These are phyloP conservation scores for Hygrophorus pudorinus DNA, from an alignment of 768 basidiomycete species.

Conservation along the genomic window DNA sequence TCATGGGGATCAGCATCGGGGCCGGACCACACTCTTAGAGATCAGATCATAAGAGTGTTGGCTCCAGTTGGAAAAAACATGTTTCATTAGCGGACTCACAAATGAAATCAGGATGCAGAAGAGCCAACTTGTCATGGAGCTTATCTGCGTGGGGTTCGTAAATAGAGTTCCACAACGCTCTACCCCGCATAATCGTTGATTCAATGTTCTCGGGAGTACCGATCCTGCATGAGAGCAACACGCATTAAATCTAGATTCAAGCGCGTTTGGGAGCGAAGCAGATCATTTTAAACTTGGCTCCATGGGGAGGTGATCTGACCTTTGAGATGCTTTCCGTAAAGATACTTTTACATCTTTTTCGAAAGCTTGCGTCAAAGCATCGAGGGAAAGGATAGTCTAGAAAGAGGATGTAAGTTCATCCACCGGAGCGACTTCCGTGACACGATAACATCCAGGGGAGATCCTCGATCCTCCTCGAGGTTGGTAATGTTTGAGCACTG, in stretches of 20 bases:
- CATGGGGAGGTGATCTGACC: conserved; percentile 33
- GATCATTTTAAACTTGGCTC: conserved; percentile 1
- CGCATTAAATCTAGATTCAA: conserved; percentile 11
- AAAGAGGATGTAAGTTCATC: conserved; percentile 11
- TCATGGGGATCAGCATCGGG: conserved; percentile 17
- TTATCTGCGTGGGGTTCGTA: conserved; percentile 87
- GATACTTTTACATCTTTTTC: conserved; percentile 73
- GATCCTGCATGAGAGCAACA: conserved; percentile 31
- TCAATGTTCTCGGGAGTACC: conserved; percentile 57
- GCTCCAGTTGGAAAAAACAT: conserved; percentile 4
- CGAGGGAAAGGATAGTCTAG: conserved; percentile 76
- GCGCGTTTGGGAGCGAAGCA: conserved; percentile 5
- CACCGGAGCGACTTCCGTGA: not conserved
- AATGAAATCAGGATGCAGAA: conserved; percentile 92
- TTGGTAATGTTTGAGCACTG: conserved; percentile 16
- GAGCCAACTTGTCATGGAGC: conserved; percentile 76
- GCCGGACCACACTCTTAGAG: not conserved
- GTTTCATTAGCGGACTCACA: conserved; percentile 41
- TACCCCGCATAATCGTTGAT: conserved; percentile 58
- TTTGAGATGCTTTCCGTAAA: conserved; percentile 55
- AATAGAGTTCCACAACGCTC: conserved; percentile 73
- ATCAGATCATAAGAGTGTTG: not conserved
- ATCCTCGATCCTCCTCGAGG: not conserved
- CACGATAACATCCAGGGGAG: conserved; percentile 1
- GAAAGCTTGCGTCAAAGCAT: conserved; percentile 63